phyloP scores from a whole-genome alignment of 2,329 filamentous ascomycete genomes.

The Rachicladosporium sp. region DNA sequence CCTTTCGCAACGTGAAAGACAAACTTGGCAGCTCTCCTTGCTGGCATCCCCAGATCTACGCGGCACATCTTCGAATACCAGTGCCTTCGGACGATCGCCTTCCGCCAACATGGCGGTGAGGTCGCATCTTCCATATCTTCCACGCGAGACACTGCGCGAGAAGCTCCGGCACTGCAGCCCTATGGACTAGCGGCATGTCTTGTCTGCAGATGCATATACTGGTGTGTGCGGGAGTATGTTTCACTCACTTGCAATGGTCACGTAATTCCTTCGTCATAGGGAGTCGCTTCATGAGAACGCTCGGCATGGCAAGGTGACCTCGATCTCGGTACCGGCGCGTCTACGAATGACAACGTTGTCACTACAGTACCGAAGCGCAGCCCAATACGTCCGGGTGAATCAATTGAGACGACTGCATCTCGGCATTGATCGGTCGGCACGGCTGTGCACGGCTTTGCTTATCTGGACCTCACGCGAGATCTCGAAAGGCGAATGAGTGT shows the following conservation, averaged over 20 bases:
- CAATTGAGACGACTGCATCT: no score
- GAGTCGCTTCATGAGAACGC: no score
- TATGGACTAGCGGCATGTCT: background rate
- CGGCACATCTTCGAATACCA: constrained; percentile 4
- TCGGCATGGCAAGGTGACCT: no score
- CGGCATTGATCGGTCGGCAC: no score
- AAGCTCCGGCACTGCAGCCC: background rate
- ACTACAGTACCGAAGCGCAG: no score
- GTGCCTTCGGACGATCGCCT: background rate
- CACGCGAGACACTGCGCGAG: background rate
- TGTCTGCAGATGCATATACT: background rate
- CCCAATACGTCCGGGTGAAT: no score
- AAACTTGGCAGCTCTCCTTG: background rate
- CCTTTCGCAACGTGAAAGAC: constrained; percentile 1
- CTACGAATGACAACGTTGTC: no score
- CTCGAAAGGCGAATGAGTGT: background rate
- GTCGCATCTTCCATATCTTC: constrained; percentile 2
- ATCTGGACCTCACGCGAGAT: background rate
- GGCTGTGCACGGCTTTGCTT: no score
- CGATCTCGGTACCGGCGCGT: no score
- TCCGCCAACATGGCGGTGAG: constrained; percentile 2
- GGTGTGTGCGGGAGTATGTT: background rate
- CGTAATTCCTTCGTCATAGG: no score
- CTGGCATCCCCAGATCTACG: constrained; percentile 5
- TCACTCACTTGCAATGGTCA: background rate